Evolutionary conservation across 495 filamentous ascomycete species (phyloP), one percentile per base, ranked within the genome.

Genomic region (Chaetomidium leptoderma): DNA sequence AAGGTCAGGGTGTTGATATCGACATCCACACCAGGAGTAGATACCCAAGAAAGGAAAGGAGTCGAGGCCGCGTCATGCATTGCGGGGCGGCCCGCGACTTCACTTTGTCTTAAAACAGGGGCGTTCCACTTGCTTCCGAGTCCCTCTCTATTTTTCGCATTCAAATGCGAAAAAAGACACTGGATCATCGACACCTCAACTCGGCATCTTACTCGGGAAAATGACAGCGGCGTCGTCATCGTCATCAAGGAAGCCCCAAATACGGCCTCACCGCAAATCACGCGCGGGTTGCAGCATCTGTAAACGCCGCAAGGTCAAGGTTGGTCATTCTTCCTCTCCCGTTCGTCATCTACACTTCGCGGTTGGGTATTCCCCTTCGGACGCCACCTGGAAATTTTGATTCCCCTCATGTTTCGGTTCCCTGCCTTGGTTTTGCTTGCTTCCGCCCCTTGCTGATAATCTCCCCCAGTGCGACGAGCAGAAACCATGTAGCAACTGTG

Each of bases 271-370:
- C 32, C 47, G 47, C 4, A 50, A 50, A 50, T 50, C 47, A 36
- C 47, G 47, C 47, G 26, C 17, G 10, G 47, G 47, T 21, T 50
- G 47, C 47, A n/a, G 47, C 13, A 6, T 14, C 30, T 50, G 47
- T 32, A 50, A 50, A 37, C 47, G 47, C 7, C 30, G 47, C n/a
- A 50, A 50, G 26, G 47, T 50, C 9, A 50, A 50, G 47, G 47
- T 50, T 17, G 6, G 47, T 36, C n/a, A 6, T 10, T 4, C 3
- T n/a, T 3, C 10, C 11, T 21, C 37, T 42, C 17, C 30, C 30
- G 5, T 32, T 32, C 30, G 30, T 10, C 30, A 5, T 32, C 30
- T n/a, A n/a, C n/a, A n/a, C n/a, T n/a, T n/a, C n/a, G n/a, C n/a
- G n/a, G n/a, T n/a, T n/a, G n/a, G n/a, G n/a, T n/a, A n/a, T 32